Evolutionary conservation across 1,139 yeast genomes (phyloP).

Genomic region (Magnusiomyces starmeri): DNA sequence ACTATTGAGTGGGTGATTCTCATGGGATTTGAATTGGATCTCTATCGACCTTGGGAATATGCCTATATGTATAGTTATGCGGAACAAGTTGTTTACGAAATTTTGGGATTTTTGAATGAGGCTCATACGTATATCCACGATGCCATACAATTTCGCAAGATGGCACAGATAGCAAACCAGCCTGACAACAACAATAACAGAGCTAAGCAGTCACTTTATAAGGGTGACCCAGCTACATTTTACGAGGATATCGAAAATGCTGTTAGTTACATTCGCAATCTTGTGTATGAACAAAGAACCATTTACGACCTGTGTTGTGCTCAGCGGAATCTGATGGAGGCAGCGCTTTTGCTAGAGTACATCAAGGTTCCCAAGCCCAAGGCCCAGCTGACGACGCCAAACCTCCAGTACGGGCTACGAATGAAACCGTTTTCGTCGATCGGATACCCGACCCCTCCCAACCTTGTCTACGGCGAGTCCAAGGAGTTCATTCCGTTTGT

Average conservation of each 20-base stretch:
- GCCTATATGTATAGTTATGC: conserved; percentile 64
- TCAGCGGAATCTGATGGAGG: conserved; percentile 37
- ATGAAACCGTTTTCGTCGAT: conserved; percentile 79
- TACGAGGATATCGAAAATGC: conserved; percentile 1
- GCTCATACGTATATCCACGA: neutral
- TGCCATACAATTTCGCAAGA: neutral
- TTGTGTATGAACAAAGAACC: conserved; percentile 1
- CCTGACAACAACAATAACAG: too few species aligned
- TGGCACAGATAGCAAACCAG: neutral
- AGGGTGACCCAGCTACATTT: conserved; percentile 3
- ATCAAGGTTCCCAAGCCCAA: conserved; percentile 26
- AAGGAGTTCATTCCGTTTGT: neutral
- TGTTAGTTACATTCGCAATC: neutral
- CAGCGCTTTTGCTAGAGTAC: conserved; percentile 35
- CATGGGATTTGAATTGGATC: conserved; percentile 68
- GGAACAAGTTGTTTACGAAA: conserved; percentile 23
- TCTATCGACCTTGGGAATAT: conserved; percentile 67
- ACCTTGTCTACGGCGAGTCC: neutral
- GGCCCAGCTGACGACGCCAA: conserved; percentile 39
- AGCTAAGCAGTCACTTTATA: neutral
- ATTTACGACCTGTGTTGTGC: conserved; percentile 33
- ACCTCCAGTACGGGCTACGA: conserved; percentile 55
- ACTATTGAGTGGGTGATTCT: conserved; percentile 67
- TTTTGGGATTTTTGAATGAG: neutral
- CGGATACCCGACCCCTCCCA: conserved; percentile 54